These are phyloP conservation scores for Capsicum pubescens DNA, from an alignment of 257 asterid species.

Conservation along the genomic window DNA sequence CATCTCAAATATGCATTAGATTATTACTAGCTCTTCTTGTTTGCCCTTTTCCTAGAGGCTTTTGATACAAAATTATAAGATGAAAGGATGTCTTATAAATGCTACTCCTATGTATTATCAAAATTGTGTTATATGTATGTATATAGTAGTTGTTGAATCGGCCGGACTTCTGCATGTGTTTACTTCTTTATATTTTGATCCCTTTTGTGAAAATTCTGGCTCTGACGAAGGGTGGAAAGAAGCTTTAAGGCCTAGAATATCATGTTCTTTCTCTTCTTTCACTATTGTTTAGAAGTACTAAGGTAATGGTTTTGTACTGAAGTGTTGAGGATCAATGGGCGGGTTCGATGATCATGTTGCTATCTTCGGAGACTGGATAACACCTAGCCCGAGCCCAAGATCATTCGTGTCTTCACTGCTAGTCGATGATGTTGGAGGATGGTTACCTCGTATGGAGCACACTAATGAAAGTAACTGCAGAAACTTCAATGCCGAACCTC, in stretches of 20 bases:
- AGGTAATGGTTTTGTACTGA: not conserved
- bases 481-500: constrained; percentile 30
- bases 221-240: not conserved
- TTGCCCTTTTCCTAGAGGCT: not conserved
- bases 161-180: not conserved
- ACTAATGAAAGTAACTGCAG: constrained; percentile 40
- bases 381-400: constrained; percentile 58
- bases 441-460: constrained; percentile 33
- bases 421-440: constrained; percentile 43
- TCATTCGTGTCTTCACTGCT: constrained; percentile 53
- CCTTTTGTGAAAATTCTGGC: not conserved
- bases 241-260: not conserved
- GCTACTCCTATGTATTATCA: not conserved
- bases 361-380: constrained; percentile 70
- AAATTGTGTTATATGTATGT: not conserved
- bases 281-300: not conserved
- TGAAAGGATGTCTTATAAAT: not conserved
- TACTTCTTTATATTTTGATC: not conserved
- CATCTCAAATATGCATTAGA: not conserved
- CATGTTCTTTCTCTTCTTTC: not conserved
- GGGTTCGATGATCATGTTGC: constrained; percentile 70
- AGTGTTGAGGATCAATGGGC: constrained; percentile 45
- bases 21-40: not conserved
- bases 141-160: not conserved
- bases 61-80: not conserved